Percentiles rank a stretch among this genome's conserved stretches.
phyloP scores from a whole-genome alignment of 73 alveolate species.

The Durusdinium trenchii region DNA sequence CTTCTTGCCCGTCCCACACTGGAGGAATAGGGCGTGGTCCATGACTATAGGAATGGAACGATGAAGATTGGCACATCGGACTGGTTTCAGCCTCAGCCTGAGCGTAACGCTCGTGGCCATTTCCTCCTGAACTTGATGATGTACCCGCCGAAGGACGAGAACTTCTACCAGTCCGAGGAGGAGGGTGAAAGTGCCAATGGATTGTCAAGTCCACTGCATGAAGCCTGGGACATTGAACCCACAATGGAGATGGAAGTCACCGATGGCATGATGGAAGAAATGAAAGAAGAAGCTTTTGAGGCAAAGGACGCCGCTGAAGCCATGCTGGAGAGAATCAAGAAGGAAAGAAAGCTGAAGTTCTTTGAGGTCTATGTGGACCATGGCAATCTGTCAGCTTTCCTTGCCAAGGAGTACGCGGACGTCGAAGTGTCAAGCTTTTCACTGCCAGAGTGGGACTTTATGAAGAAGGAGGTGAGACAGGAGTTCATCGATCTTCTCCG shows the following conservation, averaged over 20 bases:
- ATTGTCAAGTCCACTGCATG: too few relatives aligned
- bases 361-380: background rate
- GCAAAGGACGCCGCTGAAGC: background rate
- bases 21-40: background rate
- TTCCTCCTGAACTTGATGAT: background rate
- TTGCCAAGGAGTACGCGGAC: background rate
- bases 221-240: background rate
- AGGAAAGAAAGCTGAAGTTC: background rate
- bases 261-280: background rate
- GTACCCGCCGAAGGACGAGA: background rate
- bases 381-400: background rate
- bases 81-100: background rate
- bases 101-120: background rate
- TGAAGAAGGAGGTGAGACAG: background rate
- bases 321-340: too few relatives aligned
- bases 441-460: conserved; percentile 26
- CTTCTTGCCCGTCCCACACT: background rate
- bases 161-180: background rate
- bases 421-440: background rate
- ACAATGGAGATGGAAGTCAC: background rate
- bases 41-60: background rate
- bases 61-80: background rate
- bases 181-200: background rate
- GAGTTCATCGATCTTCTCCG: background rate
- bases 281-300: background rate